A percentile compares a stretch with the other conserved stretches of the same genome.
Conservation (phyloP, 805 yeast genomes). For the Schwanniomyces vanrijiae region DNA sequence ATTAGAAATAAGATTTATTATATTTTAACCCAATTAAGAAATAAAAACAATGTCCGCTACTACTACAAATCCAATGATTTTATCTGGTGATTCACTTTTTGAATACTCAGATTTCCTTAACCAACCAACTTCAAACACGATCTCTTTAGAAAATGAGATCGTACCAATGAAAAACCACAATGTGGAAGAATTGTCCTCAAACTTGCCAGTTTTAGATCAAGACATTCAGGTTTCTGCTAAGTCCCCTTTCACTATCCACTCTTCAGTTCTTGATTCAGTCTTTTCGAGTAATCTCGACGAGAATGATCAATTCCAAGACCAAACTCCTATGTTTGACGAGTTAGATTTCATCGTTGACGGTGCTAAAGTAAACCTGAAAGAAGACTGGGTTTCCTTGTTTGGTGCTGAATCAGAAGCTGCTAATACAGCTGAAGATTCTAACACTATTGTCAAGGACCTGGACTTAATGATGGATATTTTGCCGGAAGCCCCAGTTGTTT, state of each 20-base stretch:
- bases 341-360: conserved; percentile 43
- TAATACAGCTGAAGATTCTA: conserved; percentile 7
- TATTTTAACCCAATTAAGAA: conserved; percentile 6
- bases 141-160: conserved; percentile 5
- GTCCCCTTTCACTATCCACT: conserved; percentile 55
- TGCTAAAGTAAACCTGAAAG: conserved; percentile 36
- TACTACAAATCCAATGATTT: conserved; percentile 18
- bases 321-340: conserved; percentile 64
- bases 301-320: conserved; percentile 31
- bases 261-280: conserved; percentile 52
- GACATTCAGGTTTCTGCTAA: conserved; percentile 7
- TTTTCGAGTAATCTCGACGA: conserved; percentile 42
- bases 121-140: conserved; percentile 3
- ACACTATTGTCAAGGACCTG: conserved; percentile 2
- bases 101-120: conserved; percentile 23
- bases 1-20: background rate
- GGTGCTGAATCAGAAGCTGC: conserved; percentile 19
- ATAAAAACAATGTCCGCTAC: conserved; percentile 21
- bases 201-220: conserved; percentile 17
- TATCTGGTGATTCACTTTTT: conserved; percentile 23
- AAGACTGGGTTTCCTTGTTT: conserved; percentile 67
- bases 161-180: conserved; percentile 15
- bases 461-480: conserved; percentile 3
- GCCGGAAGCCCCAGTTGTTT: conserved; percentile 15
- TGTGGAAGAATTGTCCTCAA: conserved; percentile 24